These are phyloP conservation scores for Ambrosia trifida DNA, from an alignment of 129 eudicot species.

Conservation along the genomic window DNA sequence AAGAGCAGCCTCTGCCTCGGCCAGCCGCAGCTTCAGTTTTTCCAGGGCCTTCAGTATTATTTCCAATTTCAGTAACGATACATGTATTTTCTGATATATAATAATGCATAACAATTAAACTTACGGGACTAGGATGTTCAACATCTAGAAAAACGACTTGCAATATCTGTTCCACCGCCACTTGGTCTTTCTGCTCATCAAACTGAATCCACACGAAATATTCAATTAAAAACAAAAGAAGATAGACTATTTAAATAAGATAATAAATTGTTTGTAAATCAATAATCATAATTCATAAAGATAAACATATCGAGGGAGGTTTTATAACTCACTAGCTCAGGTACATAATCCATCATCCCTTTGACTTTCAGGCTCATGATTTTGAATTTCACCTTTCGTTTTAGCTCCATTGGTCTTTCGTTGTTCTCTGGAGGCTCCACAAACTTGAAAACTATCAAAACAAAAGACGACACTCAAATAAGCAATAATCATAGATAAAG, in stretches of 20 bases:
- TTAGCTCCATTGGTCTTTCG: slow-evolving; percentile 72
- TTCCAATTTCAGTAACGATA: background rate
- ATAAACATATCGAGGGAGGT: background rate
- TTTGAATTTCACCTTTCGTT: slow-evolving; percentile 74
- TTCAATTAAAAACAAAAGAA: slow-evolving; percentile 9
- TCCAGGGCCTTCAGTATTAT: slow-evolving; percentile 41
- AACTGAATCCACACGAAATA: slow-evolving; percentile 39
- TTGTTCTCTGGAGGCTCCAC: slow-evolving; percentile 78
- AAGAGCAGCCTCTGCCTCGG: slow-evolving; percentile 61
- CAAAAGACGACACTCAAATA: slow-evolving; percentile 22
- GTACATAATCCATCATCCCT: slow-evolving; percentile 74
- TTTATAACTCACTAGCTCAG: slow-evolving; percentile 62
- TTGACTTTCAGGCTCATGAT: slow-evolving; percentile 91
- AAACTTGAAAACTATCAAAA: slow-evolving; percentile 73
- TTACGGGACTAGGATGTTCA: slow-evolving; percentile 55
- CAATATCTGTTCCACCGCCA: slow-evolving; percentile 56
- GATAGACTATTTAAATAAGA: background rate
- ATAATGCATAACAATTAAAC: background rate
- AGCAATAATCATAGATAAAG: slow-evolving; percentile 3
- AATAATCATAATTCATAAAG: background rate
- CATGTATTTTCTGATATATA: background rate
- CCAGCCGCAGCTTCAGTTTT: slow-evolving; percentile 57
- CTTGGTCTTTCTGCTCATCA: slow-evolving; percentile 61
- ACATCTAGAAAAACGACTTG: slow-evolving; percentile 57
- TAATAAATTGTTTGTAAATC: background rate